Conservation (phyloP, 2,329 filamentous ascomycete genomes). For the Rhinocladiella mackenziei region DNA sequence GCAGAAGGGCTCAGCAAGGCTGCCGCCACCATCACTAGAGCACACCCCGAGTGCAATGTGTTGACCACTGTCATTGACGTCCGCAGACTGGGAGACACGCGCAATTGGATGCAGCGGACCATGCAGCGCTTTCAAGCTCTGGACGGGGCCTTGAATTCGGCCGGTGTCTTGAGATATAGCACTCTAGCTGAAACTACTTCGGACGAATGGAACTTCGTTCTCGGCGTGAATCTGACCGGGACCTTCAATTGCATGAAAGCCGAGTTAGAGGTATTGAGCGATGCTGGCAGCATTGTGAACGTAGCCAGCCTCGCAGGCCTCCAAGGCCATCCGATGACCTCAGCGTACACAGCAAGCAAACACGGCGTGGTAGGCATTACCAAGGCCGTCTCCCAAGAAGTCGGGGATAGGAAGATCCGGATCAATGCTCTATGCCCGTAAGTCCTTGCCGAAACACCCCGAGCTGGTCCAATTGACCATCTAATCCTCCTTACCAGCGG, state of each 20-base stretch:
- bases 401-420: slow-evolving; percentile 35
- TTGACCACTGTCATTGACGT: background rate
- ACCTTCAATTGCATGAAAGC: slow-evolving; percentile 40
- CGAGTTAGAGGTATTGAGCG: slow-evolving; percentile 40
- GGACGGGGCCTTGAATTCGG: background rate
- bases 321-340: slow-evolving; percentile 29
- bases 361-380: slow-evolving; percentile 50
- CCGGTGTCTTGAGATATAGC: slow-evolving; percentile 25
- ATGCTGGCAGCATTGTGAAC: slow-evolving; percentile 23
- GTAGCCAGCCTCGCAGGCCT: slow-evolving; percentile 8
- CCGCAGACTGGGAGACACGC: background rate
- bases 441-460: too few relatives aligned
- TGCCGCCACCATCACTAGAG: background rate
- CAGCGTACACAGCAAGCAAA: slow-evolving; percentile 46
- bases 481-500: background rate
- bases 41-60: too few relatives aligned
- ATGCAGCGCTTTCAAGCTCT: background rate
- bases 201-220: slow-evolving; percentile 39
- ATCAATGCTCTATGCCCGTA: slow-evolving; percentile 31
- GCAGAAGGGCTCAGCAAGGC: background rate
- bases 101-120: background rate
- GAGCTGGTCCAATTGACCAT: background rate
- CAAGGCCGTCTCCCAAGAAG: slow-evolving; percentile 39
- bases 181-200: slow-evolving; percentile 42
- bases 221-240: slow-evolving; percentile 39